phyloP scores from a whole-genome alignment of 2,329 filamentous ascomycete genomes.

The Penicillium capsulatum region DNA sequence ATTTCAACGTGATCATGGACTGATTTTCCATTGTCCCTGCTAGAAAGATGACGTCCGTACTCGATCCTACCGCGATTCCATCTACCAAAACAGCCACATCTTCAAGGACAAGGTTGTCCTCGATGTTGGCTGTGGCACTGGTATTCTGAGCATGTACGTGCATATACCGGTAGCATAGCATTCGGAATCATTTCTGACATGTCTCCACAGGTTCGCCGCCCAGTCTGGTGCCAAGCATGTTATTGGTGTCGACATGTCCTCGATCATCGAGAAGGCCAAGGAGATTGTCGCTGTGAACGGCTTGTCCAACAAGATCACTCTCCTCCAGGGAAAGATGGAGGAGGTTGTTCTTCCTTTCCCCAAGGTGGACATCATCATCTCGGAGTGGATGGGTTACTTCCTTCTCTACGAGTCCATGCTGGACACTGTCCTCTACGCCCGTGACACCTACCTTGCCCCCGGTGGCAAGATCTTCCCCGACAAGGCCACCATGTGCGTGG shows the following conservation, averaged over 20 bases:
- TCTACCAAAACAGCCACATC: conserved; percentile 92
- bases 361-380: conserved; percentile 99
- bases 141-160: conserved; percentile 91
- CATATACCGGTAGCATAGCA: not conserved
- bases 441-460: conserved; percentile 82
- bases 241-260: conserved; percentile 98
- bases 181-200: conserved; percentile 6
- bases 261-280: conserved; percentile 96
- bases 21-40: conserved; percentile 10
- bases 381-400: conserved; percentile 99
- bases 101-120: conserved; percentile 92
- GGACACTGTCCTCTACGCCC: conserved; percentile 94
- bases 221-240: conserved; percentile 97
- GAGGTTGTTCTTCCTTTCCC: conserved; percentile 89
- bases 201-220: conserved; percentile 74
- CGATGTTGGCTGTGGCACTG: conserved; percentile 94
- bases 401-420: conserved; percentile 98
- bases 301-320: conserved; percentile 90
- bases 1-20: not conserved
- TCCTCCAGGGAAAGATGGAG: conserved; percentile 99
- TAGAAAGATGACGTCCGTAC: conserved; percentile 99
- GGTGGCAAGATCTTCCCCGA: conserved; percentile 96
- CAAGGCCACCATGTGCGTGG: conserved; percentile 96
- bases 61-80: conserved; percentile 92
- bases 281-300: conserved; percentile 93